Conservation (phyloP, 495 filamentous ascomycete genomes). For the Rhypophila decipiens region DNA sequence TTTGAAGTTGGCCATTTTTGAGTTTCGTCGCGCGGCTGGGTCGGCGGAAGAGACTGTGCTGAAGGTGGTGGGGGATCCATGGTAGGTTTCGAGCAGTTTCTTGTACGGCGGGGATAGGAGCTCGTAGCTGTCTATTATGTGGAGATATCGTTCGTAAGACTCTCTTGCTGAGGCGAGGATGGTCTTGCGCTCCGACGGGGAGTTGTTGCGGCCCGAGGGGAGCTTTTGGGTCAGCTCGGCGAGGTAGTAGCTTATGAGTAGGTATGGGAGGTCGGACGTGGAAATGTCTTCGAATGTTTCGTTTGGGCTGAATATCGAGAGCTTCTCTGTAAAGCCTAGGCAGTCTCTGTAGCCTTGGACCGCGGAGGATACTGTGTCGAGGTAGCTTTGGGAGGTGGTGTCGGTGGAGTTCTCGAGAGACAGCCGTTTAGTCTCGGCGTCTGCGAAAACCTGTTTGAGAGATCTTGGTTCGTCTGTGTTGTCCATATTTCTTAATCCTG, state of each 20-base stretch:
- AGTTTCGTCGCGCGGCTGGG: constrained; percentile 63
- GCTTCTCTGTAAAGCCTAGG: constrained; percentile 55
- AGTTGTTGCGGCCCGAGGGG: constrained; percentile 51
- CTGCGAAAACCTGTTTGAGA: constrained; percentile 38
- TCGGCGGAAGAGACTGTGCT: constrained; percentile 62
- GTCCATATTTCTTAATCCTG: not conserved
- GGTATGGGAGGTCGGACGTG: constrained; percentile 73
- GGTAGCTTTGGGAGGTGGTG: constrained; percentile 55
- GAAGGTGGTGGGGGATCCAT: constrained; percentile 59
- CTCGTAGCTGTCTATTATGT: constrained; percentile 68
- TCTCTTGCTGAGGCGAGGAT: constrained; percentile 56
- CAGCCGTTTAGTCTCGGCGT: constrained; percentile 48
- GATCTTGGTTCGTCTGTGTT: constrained; percentile 32
- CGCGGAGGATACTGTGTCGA: constrained; percentile 57
- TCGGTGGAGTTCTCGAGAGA: constrained; percentile 30
- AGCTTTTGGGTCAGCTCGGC: constrained; percentile 30
- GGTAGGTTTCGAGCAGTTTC: constrained; percentile 66
- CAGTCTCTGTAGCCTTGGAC: constrained; percentile 68
- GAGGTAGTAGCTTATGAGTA: constrained; percentile 30
- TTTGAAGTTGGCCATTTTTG: constrained; percentile 81
- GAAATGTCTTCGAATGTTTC: constrained; percentile 84
- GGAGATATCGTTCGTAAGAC: constrained; percentile 71
- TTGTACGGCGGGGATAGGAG: constrained; percentile 61
- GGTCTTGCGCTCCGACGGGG: constrained; percentile 52
- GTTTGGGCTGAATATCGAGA: constrained; percentile 85